These are phyloP conservation scores for Oryza australiensis DNA, from an alignment of 176 grass and related monocot species.

Conservation along the genomic window DNA sequence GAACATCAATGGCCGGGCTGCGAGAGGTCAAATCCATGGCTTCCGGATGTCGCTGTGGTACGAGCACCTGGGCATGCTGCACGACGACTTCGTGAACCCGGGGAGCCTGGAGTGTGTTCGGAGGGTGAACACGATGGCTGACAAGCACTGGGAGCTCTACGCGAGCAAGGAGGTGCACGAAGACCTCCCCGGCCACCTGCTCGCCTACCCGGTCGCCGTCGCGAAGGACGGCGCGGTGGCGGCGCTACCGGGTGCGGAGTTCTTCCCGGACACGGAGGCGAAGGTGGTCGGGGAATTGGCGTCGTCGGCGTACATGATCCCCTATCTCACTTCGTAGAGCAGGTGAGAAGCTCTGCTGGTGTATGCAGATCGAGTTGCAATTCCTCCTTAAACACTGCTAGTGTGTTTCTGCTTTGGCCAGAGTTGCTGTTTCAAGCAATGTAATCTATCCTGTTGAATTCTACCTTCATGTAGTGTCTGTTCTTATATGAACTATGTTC, in stretches of 20 bases:
- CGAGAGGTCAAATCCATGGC: conserved; percentile 81
- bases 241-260: conserved; percentile 61
- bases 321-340: conserved; percentile 72
- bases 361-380: not conserved
- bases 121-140: conserved; percentile 75
- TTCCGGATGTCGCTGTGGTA: conserved; percentile 93
- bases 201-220: conserved; percentile 63
- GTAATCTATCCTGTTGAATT: not conserved
- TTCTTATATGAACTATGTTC: not conserved
- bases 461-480: not conserved
- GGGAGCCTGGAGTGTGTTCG: conserved; percentile 60
- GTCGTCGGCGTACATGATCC: conserved; percentile 38
- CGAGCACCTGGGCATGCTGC: conserved; percentile 81
- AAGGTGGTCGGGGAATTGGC: conserved; percentile 48
- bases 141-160: conserved; percentile 79
- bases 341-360: not conserved
- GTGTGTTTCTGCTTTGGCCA: not conserved
- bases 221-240: conserved; percentile 44
- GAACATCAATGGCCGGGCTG: conserved; percentile 42
- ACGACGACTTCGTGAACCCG: conserved; percentile 61
- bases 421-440: not conserved
- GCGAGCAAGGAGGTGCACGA: conserved; percentile 40
- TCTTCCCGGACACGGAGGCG: conserved; percentile 69
- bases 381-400: not conserved
- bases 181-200: conserved; percentile 84